These are phyloP conservation scores for Colletotrichum cereale DNA, from an alignment of 2,329 filamentous ascomycete species.

Conservation along the genomic window DNA sequence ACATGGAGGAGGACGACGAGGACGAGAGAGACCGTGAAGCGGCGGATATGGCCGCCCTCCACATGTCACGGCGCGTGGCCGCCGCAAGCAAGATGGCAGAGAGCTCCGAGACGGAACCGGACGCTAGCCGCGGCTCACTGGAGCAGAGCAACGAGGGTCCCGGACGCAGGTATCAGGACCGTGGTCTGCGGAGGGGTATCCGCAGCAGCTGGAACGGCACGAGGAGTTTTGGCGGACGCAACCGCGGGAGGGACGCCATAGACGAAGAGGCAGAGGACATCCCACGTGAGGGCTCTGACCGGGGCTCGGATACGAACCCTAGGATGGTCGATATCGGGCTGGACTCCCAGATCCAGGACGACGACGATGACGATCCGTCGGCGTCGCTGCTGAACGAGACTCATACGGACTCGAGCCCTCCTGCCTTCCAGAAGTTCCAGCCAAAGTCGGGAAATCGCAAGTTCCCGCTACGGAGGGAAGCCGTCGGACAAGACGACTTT, in stretches of 20 bases:
- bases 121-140: constrained; percentile 69
- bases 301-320: constrained; percentile 46
- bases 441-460: constrained; percentile 52
- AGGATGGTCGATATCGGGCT: constrained; percentile 91
- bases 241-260: constrained; percentile 47
- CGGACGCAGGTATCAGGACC: constrained; percentile 59
- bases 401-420: constrained; percentile 65
- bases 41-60: constrained; percentile 92
- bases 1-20: constrained; percentile 93
- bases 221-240: constrained; percentile 52
- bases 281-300: constrained; percentile 49
- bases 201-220: constrained; percentile 75
- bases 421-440: constrained; percentile 73
- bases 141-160: constrained; percentile 65
- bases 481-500: constrained; percentile 62
- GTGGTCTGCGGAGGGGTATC: constrained; percentile 65
- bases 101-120: constrained; percentile 85
- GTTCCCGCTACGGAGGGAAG: constrained; percentile 56
- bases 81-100: constrained; percentile 86
- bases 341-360: constrained; percentile 71
- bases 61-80: constrained; percentile 89
- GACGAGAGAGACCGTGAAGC: constrained; percentile 91
- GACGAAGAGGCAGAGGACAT: constrained; percentile 60
- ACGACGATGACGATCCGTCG: constrained; percentile 70
- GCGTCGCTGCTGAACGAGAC: constrained; percentile 70